Conservation (phyloP, 2,329 filamentous ascomycete genomes). For the Trichoderma koningiopsis region DNA sequence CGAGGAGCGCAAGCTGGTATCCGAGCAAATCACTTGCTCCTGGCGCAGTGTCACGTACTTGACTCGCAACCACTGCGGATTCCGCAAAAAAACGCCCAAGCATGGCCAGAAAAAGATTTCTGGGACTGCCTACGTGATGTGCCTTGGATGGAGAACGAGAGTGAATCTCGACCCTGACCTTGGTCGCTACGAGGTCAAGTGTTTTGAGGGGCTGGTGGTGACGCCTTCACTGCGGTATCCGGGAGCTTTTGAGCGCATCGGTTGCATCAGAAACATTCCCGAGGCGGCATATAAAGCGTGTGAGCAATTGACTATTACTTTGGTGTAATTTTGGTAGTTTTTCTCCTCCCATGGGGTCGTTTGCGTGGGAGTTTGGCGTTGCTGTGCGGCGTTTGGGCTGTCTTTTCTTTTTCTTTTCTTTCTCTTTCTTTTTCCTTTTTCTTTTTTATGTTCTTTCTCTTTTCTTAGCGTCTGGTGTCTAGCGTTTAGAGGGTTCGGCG, state of each 20-base stretch:
- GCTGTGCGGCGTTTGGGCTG: background rate
- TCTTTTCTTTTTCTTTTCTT: too few relatives aligned
- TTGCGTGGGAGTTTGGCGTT: background rate
- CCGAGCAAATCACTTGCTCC: background rate
- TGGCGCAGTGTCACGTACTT: background rate
- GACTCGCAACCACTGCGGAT: background rate
- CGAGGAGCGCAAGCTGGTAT: background rate
- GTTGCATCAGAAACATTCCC: slow-evolving; percentile 5
- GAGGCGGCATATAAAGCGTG: background rate
- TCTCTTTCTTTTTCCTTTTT: too few relatives aligned
- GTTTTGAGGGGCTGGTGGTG: slow-evolving; percentile 16
- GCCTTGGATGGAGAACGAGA: background rate
- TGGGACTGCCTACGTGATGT: background rate
- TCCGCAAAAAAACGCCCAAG: background rate
- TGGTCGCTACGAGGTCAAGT: too few relatives aligned
- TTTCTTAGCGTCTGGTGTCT: background rate
- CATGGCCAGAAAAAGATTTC: background rate
- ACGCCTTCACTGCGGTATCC: background rate
- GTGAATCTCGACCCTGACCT: background rate
- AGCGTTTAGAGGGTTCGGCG: background rate
- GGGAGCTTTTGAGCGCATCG: slow-evolving; percentile 4
- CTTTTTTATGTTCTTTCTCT: too few relatives aligned
- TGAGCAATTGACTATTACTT: background rate
- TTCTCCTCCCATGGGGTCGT: background rate
- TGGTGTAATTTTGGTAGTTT: background rate